Evolutionary conservation across 371 early-diverging fungal genomes (phyloP), one percentile per base, ranked within the genome.

Genomic region (Mucor piriformis): DNA sequence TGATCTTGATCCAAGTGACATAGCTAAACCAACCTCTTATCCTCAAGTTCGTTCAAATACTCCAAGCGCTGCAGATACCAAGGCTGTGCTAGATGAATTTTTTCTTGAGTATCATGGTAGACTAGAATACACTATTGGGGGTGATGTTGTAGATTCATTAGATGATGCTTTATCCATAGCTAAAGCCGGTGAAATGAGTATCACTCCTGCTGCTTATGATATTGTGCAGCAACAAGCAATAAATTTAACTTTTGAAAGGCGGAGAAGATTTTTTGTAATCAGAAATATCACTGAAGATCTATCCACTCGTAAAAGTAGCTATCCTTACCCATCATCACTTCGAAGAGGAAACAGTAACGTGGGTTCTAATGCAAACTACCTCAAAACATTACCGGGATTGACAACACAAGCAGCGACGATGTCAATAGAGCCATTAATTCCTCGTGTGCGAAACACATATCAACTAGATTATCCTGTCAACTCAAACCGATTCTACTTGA

Each of bases 111-210:
- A 66, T 21, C 21, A 55, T 21, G 81, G 81, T 44, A 62, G 85
- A 25, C 54, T 85, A 11, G 85, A 85, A 55, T 85, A 85, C 57
- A 82, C 85, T 0, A 79, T 85, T 38, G 78, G 83, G 21, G 83
- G 85, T 0, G 74, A 77, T 12, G 77, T 69, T 2, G 83, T 85
- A 25, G 74, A 78, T 4, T 51, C 73, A 0, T 44, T 85, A 6
- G 85, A 83, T 33, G 76, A 76, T 16, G 83, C 82, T 2, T 61
- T 85, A 7, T 72, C 76, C 1, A 59, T 70, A n/a, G 85, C 85
- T 6, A 76, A 79, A 53, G 83, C 83, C 2, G 83, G 85, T 3
- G 85, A 85, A 47, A 67, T 85, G 54, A 77, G 78, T 15, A 63
- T 85, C 24, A 83, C 83, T 3, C 66, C 70, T n/a, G 61, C 67